Conservation (phyloP, 495 filamentous ascomycete species). For the Aspergillus bertholletiae region DNA sequence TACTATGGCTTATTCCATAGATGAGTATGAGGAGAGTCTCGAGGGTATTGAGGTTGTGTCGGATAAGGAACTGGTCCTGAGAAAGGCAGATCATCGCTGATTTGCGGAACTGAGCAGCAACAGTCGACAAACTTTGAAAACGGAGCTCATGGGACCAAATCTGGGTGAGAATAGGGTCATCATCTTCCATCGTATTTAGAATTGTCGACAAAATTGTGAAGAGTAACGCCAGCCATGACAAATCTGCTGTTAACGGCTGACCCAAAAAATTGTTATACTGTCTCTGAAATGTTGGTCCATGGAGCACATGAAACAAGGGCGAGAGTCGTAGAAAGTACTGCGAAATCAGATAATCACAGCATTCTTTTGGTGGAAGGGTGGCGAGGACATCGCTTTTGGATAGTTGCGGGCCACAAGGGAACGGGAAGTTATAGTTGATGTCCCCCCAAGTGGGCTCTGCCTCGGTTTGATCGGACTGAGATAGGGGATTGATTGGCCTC, state of each 20-base stretch:
- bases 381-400: conserved; percentile 8
- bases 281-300: conserved; percentile 21
- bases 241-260: conserved; percentile 1
- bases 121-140: not conserved
- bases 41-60: conserved; percentile 15
- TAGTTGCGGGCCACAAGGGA: conserved; percentile 7
- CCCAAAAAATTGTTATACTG: conserved; percentile 14
- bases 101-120: not conserved
- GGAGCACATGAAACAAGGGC: conserved; percentile 19
- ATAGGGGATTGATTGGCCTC: not conserved
- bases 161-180: conserved; percentile 7
- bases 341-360: conserved; percentile 17
- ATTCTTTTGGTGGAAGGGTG: conserved; percentile 8
- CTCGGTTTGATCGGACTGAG: not conserved
- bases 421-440: not conserved
- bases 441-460: not conserved
- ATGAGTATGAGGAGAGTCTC: conserved; percentile 18
- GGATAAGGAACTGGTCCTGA: conserved; percentile 11
- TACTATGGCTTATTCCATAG: conserved; percentile 15
- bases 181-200: conserved; percentile 11
- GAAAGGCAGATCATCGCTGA: conserved; percentile 11
- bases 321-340: conserved; percentile 15
- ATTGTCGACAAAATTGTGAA: conserved; percentile 12
- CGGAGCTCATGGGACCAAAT: conserved; percentile 1
- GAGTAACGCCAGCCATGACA: conserved; percentile 19